These are phyloP conservation scores for Penicillium sp. DNA, from an alignment of 2,329 filamentous ascomycete species.

Conservation along the genomic window DNA sequence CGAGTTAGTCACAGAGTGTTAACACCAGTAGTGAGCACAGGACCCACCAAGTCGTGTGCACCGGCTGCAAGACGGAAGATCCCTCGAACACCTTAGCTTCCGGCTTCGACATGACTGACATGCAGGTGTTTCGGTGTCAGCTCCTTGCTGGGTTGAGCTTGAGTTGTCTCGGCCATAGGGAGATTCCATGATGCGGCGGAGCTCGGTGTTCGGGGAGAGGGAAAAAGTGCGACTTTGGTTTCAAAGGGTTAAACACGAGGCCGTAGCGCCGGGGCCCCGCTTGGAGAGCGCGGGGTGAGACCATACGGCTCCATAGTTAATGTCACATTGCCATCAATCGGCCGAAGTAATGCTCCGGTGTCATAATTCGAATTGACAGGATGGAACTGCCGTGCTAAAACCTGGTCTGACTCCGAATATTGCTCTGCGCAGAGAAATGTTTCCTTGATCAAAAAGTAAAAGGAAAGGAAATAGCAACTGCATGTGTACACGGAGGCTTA, in stretches of 20 bases:
- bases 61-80: conserved; percentile 11
- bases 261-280: background rate
- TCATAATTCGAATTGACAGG: background rate
- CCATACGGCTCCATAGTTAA: background rate
- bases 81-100: conserved; percentile 16
- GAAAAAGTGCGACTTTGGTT: background rate
- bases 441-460: too few species aligned
- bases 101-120: conserved; percentile 17
- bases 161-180: conserved; percentile 5
- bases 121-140: conserved; percentile 26
- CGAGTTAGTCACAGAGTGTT: background rate
- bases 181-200: conserved; percentile 2
- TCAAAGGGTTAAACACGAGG: background rate
- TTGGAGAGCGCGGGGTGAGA: background rate
- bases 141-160: background rate
- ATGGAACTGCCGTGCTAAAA: background rate
- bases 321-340: conserved; percentile 6
- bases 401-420: background rate
- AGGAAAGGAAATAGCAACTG: too few species aligned
- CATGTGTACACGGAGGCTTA: too few species aligned
- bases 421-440: background rate
- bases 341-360: background rate
- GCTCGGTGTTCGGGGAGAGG: background rate
- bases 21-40: background rate
- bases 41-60: conserved; percentile 7